A percentile compares a stretch with the other conserved stretches of the same genome.
phyloP scores from a whole-genome alignment of 129 eudicot species.

The Helichrysum umbraculigerum region DNA sequence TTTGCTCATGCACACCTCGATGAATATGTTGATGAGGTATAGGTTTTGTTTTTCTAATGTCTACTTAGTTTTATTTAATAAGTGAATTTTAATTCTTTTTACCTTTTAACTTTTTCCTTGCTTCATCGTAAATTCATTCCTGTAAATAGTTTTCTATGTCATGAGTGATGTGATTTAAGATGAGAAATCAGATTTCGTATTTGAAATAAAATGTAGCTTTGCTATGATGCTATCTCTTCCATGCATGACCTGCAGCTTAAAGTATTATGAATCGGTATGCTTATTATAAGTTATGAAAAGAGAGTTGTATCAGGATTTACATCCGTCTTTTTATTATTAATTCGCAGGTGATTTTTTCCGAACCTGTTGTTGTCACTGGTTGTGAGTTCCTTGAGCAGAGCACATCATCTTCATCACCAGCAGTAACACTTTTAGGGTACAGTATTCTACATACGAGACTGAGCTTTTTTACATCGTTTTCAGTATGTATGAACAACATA shows the following conservation, averaged over 20 bases:
- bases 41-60: not conserved
- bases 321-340: not conserved
- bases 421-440: constrained; percentile 87
- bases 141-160: not conserved
- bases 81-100: not conserved
- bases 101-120: no score
- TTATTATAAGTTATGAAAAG: constrained; percentile 4
- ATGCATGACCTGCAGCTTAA: not conserved
- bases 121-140: not conserved
- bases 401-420: constrained; percentile 74
- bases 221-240: no score
- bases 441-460: not conserved
- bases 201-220: constrained; percentile 14
- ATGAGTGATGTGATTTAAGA: constrained; percentile 11
- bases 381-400: constrained; percentile 96
- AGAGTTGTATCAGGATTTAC: not conserved
- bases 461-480: not conserved
- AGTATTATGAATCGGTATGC: not conserved
- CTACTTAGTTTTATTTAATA: not conserved
- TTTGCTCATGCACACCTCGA: constrained; percentile 85
- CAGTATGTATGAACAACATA: constrained; percentile 5
- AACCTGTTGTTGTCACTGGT: constrained; percentile 84
- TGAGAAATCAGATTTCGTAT: not conserved
- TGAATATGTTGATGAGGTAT: constrained; percentile 95
- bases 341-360: constrained; percentile 85